Conservation (phyloP, 768 basidiomycete genomes). For the Macrocybe gigantea region DNA sequence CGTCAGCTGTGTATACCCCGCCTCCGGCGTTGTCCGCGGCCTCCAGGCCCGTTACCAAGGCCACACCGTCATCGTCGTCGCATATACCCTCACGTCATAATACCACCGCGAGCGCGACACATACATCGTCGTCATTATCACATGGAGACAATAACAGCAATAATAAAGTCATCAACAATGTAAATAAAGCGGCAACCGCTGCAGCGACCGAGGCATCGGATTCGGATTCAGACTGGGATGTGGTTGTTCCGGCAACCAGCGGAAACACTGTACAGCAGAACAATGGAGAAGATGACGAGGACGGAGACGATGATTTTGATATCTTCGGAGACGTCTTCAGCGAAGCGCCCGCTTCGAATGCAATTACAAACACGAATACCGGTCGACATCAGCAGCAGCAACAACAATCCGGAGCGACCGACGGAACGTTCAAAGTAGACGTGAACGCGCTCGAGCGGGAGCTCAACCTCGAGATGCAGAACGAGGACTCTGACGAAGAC, state of each 20-base stretch:
- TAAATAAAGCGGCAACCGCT: too few species aligned
- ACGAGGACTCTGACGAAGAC: slow-evolving; percentile 42
- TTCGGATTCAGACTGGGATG: slow-evolving; percentile 39
- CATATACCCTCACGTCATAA: slow-evolving; percentile 12
- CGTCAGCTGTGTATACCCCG: too few species aligned
- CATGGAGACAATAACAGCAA: slow-evolving; percentile 29
- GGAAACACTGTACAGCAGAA: neutral
- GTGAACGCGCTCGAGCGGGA: slow-evolving; percentile 31
- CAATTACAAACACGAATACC: too few species aligned
- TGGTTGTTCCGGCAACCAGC: slow-evolving; percentile 21
- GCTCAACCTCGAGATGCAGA: slow-evolving; percentile 28
- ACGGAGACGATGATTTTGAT: slow-evolving; percentile 22
- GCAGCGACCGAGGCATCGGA: too few species aligned
- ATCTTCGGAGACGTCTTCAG: slow-evolving; percentile 19
- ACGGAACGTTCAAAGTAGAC: slow-evolving; percentile 28
- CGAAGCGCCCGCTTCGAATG: slow-evolving; percentile 6
- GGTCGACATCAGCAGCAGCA: too few species aligned
- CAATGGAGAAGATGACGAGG: neutral
- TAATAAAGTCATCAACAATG: too few species aligned
- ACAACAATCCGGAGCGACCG: slow-evolving; percentile 1
- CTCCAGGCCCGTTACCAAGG: slow-evolving; percentile 20
- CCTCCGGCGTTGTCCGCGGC: slow-evolving; percentile 17
- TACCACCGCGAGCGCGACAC: slow-evolving; percentile 6
- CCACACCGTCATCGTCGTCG: slow-evolving; percentile 16
- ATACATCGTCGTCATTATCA: slow-evolving; percentile 18